Conservation (phyloP, 805 yeast genomes). For the Saccharomycopsis babjevae region DNA sequence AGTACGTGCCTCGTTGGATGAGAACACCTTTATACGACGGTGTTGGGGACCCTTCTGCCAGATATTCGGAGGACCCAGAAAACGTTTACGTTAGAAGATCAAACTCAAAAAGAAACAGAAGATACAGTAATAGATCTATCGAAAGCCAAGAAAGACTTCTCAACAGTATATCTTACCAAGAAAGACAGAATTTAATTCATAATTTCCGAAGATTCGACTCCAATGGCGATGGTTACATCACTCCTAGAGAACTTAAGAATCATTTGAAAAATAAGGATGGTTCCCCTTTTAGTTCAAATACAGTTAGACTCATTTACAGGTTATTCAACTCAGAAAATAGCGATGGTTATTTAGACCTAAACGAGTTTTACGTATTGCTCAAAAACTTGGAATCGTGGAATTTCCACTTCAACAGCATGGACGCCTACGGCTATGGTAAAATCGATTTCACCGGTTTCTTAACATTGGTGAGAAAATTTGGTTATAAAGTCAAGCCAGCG, state of each 20-base stretch:
- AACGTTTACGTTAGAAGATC: no score
- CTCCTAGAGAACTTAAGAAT: constrained; percentile 37
- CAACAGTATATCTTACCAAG: background rate
- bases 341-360: constrained; percentile 35
- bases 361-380: constrained; percentile 61
- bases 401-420: constrained; percentile 51
- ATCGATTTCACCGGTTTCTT: constrained; percentile 60
- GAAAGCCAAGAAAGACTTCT: background rate
- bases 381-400: constrained; percentile 59
- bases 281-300: constrained; percentile 48
- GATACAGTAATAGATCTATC: background rate
- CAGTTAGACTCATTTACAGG: constrained; percentile 52
- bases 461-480: constrained; percentile 51
- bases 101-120: constrained; percentile 3
- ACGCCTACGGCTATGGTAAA: constrained; percentile 45
- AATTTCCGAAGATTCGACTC: constrained; percentile 12
- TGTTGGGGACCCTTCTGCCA: background rate
- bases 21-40: background rate
- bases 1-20: background rate
- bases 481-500: constrained; percentile 49
- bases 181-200: background rate
- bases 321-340: constrained; percentile 45
- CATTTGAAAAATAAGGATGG: constrained; percentile 58
- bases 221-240: constrained; percentile 11
- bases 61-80: constrained; percentile 3